phyloP scores from a whole-genome alignment of 148 eudicot genomes.

The Rhododendron vialii region DNA sequence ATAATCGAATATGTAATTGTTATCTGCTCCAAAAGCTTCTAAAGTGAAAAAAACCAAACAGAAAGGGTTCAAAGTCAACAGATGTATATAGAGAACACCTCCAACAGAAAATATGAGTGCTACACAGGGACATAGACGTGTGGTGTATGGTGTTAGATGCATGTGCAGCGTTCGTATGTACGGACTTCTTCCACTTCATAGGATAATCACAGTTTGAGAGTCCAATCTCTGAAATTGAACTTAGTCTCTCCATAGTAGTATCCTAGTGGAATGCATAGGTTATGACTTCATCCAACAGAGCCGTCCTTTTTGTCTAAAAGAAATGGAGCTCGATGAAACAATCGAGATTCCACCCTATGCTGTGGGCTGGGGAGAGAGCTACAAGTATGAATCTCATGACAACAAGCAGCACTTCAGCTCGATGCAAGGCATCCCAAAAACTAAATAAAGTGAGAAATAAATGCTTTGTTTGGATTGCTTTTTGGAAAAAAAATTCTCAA shows the following conservation, averaged over 20 bases:
- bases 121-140: background rate
- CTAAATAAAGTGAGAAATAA: background rate
- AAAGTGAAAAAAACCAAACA: background rate
- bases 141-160: too few relatives aligned
- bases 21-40: background rate
- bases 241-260: background rate
- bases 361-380: background rate
- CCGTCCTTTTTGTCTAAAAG: background rate
- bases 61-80: background rate
- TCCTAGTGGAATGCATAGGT: background rate
- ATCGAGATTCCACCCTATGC: background rate
- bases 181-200: background rate
- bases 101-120: background rate
- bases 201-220: background rate
- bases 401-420: background rate
- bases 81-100: too few relatives aligned
- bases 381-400: background rate
- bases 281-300: background rate
- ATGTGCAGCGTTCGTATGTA: background rate
- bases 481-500: too few relatives aligned
- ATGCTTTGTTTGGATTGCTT: too few relatives aligned
- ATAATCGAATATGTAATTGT: background rate
- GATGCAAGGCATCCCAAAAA: background rate
- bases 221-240: background rate
- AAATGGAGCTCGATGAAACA: background rate